A percentile compares a stretch with the other conserved stretches of the same genome.
phyloP scores from a whole-genome alignment of 2,329 filamentous ascomycete species.

The Chalaropsis ovoidea region DNA sequence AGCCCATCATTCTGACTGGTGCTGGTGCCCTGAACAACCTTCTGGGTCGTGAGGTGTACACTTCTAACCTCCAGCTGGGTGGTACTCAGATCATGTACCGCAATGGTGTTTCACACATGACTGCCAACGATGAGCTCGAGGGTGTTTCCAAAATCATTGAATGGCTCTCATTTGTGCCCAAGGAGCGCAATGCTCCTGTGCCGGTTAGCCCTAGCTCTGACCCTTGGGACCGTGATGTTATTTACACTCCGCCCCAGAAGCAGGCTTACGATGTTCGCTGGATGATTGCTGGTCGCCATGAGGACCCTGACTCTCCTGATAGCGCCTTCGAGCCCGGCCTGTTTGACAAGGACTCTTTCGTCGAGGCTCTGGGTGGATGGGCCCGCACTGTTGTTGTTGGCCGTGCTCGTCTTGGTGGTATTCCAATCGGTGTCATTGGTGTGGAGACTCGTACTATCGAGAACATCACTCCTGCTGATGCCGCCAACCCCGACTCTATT shows the following conservation, averaged over 20 bases:
- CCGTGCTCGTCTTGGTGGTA: conserved; percentile 89
- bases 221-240: conserved; percentile 84
- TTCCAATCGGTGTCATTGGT: conserved; percentile 95
- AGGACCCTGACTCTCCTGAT: conserved; percentile 53
- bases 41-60: conserved; percentile 95
- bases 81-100: conserved; percentile 99
- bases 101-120: conserved; percentile 99
- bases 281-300: conserved; percentile 70
- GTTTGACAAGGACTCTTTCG: conserved; percentile 93
- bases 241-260: conserved; percentile 71
- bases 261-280: conserved; percentile 86
- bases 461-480: conserved; percentile 92
- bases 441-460: conserved; percentile 94
- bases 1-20: conserved; percentile 97
- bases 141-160: conserved; percentile 96
- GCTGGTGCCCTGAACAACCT: conserved; percentile 97
- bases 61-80: conserved; percentile 96
- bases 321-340: conserved; percentile 69
- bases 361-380: conserved; percentile 94
- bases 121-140: conserved; percentile 91
- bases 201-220: conserved; percentile 83
- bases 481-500: conserved; percentile 95
- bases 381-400: conserved; percentile 93
- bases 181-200: conserved; percentile 85
- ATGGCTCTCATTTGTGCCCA: conserved; percentile 95